Evolutionary conservation across 768 basidiomycete genomes (phyloP), one percentile per base, ranked within the genome.

Genomic region (Fistulinella prunicolor): DNA sequence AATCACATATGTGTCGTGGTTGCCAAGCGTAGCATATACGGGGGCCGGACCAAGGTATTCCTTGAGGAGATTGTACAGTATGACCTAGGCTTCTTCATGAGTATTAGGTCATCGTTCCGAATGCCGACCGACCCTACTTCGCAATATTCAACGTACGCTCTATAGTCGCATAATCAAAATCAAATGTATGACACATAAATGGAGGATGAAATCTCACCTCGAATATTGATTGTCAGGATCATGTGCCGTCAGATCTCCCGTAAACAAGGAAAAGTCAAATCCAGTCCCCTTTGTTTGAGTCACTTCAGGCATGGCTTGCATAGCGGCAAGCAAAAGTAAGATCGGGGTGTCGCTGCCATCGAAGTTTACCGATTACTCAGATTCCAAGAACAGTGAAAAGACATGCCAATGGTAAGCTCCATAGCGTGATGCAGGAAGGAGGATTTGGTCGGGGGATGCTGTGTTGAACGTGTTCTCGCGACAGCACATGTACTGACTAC

Each of bases 161-260:
- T 83, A 28, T 10, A 29, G 35, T 51, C 42, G 13, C 23, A 37
- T 26, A 2, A 22, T 60, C 10, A 53, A 22, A 38, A 46, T 28
- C 17, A 22, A 6, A 36, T 1, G 1, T 5, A 19, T 36, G n/a
- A 36, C 35, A 32, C 13, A 16, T 20, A 28, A 10, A 34, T 16
- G 1, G 22, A n/a, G n/a, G n/a, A 29, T 30, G 9, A 50, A 38
- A 14, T 44, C 70, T 43, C 36, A 76, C 81, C 81, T 73, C 12
- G 79, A 81, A 29, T 86, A 69, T 60, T 87, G 77, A 50, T 81
- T 80, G 42, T 84, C 84, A 3, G 75, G 56, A 61, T 89, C 87
- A 57, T 89, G 87, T 9, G 82, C 74, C 20, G 86, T 85, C 38
- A 88, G 61, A 59, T 89, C 86, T 20, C 87, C 86, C 0, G 87